Conservation (phyloP, 208 protist species). For the Trypanosoma congolense region DNA sequence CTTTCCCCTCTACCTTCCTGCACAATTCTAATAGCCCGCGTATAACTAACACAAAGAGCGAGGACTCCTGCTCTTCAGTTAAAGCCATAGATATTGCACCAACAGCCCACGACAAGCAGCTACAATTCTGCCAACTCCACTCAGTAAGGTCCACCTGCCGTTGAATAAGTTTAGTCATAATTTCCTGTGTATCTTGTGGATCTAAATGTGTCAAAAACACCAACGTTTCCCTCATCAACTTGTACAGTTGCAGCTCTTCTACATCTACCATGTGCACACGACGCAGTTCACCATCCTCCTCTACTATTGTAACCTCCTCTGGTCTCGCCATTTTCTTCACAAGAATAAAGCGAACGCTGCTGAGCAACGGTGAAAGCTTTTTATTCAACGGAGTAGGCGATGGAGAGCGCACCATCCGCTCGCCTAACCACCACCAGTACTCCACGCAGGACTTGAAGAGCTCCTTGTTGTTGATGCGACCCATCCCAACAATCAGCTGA, state of each 20-base stretch:
- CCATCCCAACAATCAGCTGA: slow-evolving; percentile 93
- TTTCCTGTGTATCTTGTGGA: slow-evolving; percentile 91
- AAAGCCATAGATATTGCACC: slow-evolving; percentile 97
- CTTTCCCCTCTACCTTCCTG: slow-evolving; percentile 92
- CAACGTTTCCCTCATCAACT: slow-evolving; percentile 95
- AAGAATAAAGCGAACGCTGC: slow-evolving; percentile 91
- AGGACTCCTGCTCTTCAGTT: slow-evolving; percentile 94
- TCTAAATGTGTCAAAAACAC: slow-evolving; percentile 98
- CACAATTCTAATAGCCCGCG: slow-evolving; percentile 97
- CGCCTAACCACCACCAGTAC: slow-evolving; percentile 96
- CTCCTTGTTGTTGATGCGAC: slow-evolving; percentile 94
- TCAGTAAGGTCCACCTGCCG: slow-evolving; percentile 84
- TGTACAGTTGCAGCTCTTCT: slow-evolving; percentile 96
- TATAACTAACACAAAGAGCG: slow-evolving; percentile 97
- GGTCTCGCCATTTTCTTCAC: slow-evolving; percentile 98
- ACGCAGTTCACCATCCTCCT: slow-evolving; percentile 97
- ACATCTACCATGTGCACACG: slow-evolving; percentile 96
- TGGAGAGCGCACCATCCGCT: slow-evolving; percentile 41
- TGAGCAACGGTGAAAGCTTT: slow-evolving; percentile 70
- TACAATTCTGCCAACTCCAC: slow-evolving; percentile 96
- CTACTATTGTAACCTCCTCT: slow-evolving; percentile 98
- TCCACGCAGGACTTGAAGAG: slow-evolving; percentile 99
- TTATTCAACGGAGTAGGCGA: slow-evolving; percentile 42
- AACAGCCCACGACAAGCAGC: slow-evolving; percentile 99
- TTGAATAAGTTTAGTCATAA: slow-evolving; percentile 91